Base-by-base conservation (phyloP, 2,329 filamentous ascomycete species). In the Huntiella bhutanensis region DNA sequence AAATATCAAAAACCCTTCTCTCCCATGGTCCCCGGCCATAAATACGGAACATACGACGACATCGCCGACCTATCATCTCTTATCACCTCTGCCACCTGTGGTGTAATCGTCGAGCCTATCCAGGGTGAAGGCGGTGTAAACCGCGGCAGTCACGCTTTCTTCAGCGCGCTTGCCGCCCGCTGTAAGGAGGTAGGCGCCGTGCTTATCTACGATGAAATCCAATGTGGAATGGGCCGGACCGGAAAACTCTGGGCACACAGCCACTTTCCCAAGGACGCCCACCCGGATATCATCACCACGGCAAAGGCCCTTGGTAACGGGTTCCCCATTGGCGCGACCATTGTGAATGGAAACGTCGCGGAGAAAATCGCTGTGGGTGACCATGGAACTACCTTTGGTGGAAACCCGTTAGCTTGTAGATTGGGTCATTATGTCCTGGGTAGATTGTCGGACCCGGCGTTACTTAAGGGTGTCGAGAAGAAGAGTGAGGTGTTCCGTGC, bases 291-390 rank as follows among this genome's bases (percentile, higher is more conserved):
- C 53, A 64, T 98, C 52, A 95, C 88, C 11, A 88, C 83, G 0
- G 91, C 91, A 48, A 98, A 98, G 67, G 91, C 91, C 1, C 76
- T 98, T 2, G 91, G 91, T 12, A 98, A 98, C 57, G 91, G 91
- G 4, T 88, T 95, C 61, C 91, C 91, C 41, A 87, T 98, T 53
- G 91, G 85, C 43, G 91, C 91, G 5, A 63, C 64, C 16, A 53
- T 67, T 17, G 62, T 68, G 19, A 66, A 62, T 11, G 56, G 58
- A 45, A 53, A 56, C 16, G 63, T 67, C 4, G 54, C 55, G 37
- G 62, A 64, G 17, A 65, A 60, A 55, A 66, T 66, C 52, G 58
- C 61, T 53, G 62, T 62, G 8, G 84, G 87, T 49, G 87, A 95
- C 60, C 87, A 95, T 62, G 87, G 87, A 43, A 95, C 87, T 12